phyloP scores from a whole-genome alignment of 2,329 filamentous ascomycete species.

The Mycogone perniciosa region DNA sequence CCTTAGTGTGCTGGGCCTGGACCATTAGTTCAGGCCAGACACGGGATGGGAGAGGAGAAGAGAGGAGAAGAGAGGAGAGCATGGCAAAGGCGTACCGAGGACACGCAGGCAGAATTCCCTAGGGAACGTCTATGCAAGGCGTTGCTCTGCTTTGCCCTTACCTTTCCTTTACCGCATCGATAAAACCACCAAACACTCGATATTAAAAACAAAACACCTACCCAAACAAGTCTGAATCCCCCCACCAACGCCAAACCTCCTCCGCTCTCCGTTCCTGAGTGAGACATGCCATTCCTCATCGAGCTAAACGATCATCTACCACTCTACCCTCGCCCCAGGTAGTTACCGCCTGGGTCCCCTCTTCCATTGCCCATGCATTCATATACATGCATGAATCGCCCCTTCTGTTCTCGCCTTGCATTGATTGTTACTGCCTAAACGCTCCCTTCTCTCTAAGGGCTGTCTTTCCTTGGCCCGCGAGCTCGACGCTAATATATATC shows the following conservation, averaged over 20 bases:
- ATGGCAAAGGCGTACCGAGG: no score
- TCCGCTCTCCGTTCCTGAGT: constrained; percentile 30
- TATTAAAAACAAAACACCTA: no score
- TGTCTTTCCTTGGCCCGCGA: constrained; percentile 1
- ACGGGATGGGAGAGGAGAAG: no score
- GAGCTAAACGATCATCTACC: constrained; percentile 5
- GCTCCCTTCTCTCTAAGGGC: background rate
- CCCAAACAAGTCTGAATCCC: no score
- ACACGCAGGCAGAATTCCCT: no score
- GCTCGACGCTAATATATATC: constrained; percentile 1
- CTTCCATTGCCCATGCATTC: constrained; percentile 1
- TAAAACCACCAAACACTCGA: no score
- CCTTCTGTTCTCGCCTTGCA: constrained; percentile 1
- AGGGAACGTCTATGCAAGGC: no score
- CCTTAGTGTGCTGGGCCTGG: no score
- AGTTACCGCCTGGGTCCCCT: constrained; percentile 3
- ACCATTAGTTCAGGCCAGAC: no score
- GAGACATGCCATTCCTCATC: constrained; percentile 33
- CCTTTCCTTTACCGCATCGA: no score
- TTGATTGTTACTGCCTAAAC: constrained; percentile 1
- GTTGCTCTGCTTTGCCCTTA: no score
- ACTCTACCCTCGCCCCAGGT: constrained; percentile 1
- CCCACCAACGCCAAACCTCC: background rate
- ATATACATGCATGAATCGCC: constrained; percentile 6
- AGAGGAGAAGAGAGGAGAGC: no score